Evolutionary conservation across 345 rosid species (phyloP).

Genomic region (Syzygium jambos): DNA sequence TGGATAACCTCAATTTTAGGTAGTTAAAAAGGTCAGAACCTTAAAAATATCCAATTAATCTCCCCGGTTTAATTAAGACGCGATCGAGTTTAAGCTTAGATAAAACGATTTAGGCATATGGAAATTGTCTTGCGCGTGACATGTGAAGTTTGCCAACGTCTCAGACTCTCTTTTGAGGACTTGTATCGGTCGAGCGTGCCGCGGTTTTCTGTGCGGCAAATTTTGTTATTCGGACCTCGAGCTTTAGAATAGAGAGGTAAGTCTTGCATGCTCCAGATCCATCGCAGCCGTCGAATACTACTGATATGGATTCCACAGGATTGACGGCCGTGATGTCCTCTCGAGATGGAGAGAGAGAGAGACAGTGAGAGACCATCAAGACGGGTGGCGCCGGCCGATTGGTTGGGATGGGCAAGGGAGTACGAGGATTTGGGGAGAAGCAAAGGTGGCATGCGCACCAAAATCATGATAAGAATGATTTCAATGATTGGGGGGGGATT

Average conservation of each 20-base stretch:
- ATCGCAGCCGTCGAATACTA: no score
- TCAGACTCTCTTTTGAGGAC: neutral
- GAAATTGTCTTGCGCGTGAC: neutral
- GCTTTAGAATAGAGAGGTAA: neutral
- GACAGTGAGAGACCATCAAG: neutral
- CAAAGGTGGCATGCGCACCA: neutral
- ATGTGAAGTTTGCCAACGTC: no score
- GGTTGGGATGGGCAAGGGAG: neutral
- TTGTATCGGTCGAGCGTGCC: accelerated
- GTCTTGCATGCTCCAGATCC: neutral
- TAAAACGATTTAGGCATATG: neutral
- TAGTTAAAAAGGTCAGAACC: neutral
- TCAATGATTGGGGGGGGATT: neutral
- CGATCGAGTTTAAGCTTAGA: neutral
- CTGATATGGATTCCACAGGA: no score
- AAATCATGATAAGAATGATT: neutral
- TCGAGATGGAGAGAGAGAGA: neutral
- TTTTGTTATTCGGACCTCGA: neutral
- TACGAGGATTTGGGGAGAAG: neutral
- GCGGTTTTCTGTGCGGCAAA: neutral
- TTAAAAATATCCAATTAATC: neutral
- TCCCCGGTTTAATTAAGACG: neutral
- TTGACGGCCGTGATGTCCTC: no score
- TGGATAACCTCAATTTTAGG: neutral
- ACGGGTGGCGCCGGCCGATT: neutral